These are phyloP conservation scores for Fraxinus sp. DNA, from an alignment of 305 asterid species.

Conservation along the genomic window DNA sequence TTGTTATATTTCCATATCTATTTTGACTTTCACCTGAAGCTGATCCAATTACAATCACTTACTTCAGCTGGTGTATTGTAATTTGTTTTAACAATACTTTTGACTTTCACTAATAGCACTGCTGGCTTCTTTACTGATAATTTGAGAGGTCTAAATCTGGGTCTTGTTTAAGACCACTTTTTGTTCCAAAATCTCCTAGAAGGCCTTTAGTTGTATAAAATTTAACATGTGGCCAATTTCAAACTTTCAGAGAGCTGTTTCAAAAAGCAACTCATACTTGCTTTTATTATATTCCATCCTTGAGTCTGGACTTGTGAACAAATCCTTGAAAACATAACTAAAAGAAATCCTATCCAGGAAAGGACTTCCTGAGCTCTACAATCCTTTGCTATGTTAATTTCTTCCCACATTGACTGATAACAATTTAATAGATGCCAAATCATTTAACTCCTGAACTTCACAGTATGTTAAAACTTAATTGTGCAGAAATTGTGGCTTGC, in stretches of 20 bases:
- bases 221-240: background rate
- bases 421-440: background rate
- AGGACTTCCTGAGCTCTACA: background rate
- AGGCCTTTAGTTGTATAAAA: background rate
- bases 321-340: background rate
- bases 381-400: background rate
- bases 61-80: background rate
- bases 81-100: background rate
- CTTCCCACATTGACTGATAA: background rate
- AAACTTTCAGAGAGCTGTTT: background rate
- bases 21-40: background rate
- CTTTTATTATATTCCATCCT: background rate
- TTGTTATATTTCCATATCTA: background rate
- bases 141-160: background rate
- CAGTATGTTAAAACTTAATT: constrained; percentile 22
- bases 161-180: background rate
- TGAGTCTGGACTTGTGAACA: background rate
- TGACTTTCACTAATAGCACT: background rate
- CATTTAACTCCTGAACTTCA: constrained; percentile 9
- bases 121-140: background rate
- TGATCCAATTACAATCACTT: background rate
- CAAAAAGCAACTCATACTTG: too few relatives aligned
- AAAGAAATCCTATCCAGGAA: background rate
- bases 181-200: background rate
- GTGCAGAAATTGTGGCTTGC: constrained; percentile 99